phyloP scores from a whole-genome alignment of 768 basidiomycete species.

The Suillus placidus region DNA sequence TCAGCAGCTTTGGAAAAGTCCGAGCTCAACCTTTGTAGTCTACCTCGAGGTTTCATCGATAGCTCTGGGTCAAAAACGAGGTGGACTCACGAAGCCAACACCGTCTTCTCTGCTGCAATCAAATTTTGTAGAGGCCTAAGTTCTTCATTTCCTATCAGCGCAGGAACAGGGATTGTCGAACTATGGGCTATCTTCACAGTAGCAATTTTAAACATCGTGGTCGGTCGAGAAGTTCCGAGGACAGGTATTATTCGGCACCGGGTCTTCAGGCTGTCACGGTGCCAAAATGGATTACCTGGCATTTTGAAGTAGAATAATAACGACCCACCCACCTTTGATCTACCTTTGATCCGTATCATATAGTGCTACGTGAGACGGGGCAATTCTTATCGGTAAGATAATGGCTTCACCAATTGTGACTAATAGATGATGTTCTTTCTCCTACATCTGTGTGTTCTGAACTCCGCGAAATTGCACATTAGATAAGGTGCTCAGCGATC shows the following conservation, averaged over 20 bases:
- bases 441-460: neutral
- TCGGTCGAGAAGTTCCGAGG: neutral
- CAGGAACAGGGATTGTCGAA: conserved; percentile 72
- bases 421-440: neutral
- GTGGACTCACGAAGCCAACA: conserved; percentile 66
- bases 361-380: neutral
- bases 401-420: neutral
- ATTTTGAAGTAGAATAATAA: neutral
- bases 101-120: conserved; percentile 85
- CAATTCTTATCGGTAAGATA: neutral
- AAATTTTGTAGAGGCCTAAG: conserved; percentile 82
- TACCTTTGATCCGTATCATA: neutral
- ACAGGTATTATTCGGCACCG: neutral
- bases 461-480: neutral
- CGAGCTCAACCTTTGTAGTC: conserved; percentile 64
- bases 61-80: neutral
- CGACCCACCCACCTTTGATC: neutral
- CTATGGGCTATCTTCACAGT: conserved; percentile 89
- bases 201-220: conserved; percentile 71
- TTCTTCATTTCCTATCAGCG: conserved; percentile 64
- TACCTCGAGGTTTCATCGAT: conserved; percentile 23
- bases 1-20: conserved; percentile 75
- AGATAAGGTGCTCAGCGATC: neutral
- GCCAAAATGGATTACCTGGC: neutral
- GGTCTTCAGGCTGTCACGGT: neutral